A percentile compares a stretch with the other conserved stretches of the same genome.
These are phyloP conservation scores for Cadophora malorum DNA, from an alignment of 2,329 filamentous ascomycete species.

Conservation along the genomic window DNA sequence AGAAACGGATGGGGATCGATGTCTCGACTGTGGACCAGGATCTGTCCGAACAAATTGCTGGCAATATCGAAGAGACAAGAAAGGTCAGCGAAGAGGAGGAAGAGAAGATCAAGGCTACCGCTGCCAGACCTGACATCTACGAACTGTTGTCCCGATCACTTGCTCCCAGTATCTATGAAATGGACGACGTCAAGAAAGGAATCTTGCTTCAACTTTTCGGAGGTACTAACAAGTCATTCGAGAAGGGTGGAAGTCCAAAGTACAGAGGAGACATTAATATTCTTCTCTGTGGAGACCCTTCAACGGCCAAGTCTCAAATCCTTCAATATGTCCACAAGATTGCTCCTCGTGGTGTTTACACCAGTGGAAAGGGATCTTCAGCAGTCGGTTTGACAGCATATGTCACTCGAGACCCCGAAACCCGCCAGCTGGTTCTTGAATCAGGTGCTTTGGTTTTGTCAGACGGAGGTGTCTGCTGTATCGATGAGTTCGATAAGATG, in stretches of 20 bases:
- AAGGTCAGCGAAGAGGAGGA: slow-evolving; percentile 88
- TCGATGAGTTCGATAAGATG: slow-evolving; percentile 85
- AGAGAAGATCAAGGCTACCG: slow-evolving; percentile 83
- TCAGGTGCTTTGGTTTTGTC: slow-evolving; percentile 76
- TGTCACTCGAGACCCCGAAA: slow-evolving; percentile 76
- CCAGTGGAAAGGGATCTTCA: slow-evolving; percentile 77
- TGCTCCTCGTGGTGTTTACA: slow-evolving; percentile 84
- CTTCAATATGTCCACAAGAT: slow-evolving; percentile 97
- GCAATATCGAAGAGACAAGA: slow-evolving; percentile 81
- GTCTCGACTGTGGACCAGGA: slow-evolving; percentile 85
- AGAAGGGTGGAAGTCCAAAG: slow-evolving; percentile 92
- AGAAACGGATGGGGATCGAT: slow-evolving; percentile 91
- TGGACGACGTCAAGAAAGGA: slow-evolving; percentile 99
- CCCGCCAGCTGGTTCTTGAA: slow-evolving; percentile 74
- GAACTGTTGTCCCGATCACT: slow-evolving; percentile 89
- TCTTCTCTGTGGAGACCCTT: slow-evolving; percentile 94
- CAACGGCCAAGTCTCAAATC: slow-evolving; percentile 94
- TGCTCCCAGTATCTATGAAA: slow-evolving; percentile 94
- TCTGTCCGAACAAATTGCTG: slow-evolving; percentile 63
- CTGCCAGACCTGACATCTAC: slow-evolving; percentile 84
- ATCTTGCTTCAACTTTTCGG: slow-evolving; percentile 96
- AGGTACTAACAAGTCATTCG: slow-evolving; percentile 96
- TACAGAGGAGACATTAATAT: slow-evolving; percentile 99
- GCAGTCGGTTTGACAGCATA: slow-evolving; percentile 81
- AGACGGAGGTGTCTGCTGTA: slow-evolving; percentile 78